Percentiles rank a stretch among this genome's conserved stretches.
phyloP scores from a whole-genome alignment of 192 early-diverging fungal species.

The Phycomyces blakesleeanus region DNA sequence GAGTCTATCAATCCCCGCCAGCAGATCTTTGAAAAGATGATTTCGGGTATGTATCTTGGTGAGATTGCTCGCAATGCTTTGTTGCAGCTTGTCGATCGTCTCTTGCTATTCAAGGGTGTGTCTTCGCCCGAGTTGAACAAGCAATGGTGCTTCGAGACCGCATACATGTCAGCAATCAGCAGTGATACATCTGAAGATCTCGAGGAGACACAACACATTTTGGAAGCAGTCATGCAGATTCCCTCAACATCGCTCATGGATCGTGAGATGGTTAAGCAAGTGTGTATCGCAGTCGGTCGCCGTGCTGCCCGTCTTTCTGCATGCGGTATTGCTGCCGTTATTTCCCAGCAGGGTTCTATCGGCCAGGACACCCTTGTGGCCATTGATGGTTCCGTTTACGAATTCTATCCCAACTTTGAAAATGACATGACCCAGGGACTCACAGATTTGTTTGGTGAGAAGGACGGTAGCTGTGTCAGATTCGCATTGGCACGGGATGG shows the following conservation, averaged over 20 bases:
- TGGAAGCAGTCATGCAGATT: constrained; percentile 69
- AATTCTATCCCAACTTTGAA: constrained; percentile 72
- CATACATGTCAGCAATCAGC: constrained; percentile 68
- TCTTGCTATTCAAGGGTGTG: constrained; percentile 67
- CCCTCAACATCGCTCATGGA: constrained; percentile 66
- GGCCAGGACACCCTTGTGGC: constrained; percentile 12
- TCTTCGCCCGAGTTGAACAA: constrained; percentile 60
- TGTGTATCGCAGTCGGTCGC: constrained; percentile 75
- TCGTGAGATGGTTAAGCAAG: constrained; percentile 70
- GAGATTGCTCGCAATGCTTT: constrained; percentile 78
- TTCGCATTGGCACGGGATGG: constrained; percentile 78
- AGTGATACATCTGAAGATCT: constrained; percentile 63
- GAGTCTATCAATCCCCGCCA: constrained; percentile 76
- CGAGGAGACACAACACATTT: constrained; percentile 54
- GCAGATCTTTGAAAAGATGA: constrained; percentile 92
- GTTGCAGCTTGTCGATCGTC: constrained; percentile 75
- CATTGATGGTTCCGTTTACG: constrained; percentile 76
- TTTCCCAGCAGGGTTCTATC: constrained; percentile 53
- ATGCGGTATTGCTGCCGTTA: constrained; percentile 59
- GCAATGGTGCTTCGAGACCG: constrained; percentile 74
- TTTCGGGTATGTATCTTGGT: constrained; percentile 92
- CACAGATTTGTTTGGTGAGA: constrained; percentile 68
- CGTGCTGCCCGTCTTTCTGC: constrained; percentile 85
- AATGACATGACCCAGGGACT: constrained; percentile 75
- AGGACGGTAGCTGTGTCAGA: constrained; percentile 56